Conservation (phyloP, 2,329 filamentous ascomycete species). For the Colletotrichum limetticola region DNA sequence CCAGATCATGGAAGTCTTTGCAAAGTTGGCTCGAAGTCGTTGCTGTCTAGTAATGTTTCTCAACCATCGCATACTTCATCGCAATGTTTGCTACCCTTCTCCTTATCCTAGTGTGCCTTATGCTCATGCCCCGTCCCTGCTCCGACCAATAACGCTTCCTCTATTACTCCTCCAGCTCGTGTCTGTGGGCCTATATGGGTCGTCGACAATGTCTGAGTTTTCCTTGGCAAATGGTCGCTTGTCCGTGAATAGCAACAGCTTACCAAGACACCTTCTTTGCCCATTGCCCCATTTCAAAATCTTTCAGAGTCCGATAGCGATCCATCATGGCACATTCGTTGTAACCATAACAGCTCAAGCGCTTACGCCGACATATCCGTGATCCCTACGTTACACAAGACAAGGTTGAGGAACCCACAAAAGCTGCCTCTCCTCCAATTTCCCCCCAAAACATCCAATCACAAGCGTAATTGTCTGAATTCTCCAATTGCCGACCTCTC, state of each 20-base stretch:
- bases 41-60: background rate
- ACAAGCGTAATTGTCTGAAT: background rate
- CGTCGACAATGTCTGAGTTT: background rate
- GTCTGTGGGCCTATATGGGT: constrained; percentile 3
- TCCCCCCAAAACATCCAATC: background rate
- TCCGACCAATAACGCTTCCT: constrained; percentile 1
- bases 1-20: background rate
- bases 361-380: background rate
- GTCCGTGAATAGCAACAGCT: background rate
- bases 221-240: no score
- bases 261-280: background rate
- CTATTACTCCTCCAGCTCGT: constrained; percentile 18
- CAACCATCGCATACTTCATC: background rate
- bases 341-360: background rate
- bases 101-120: background rate
- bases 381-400: no score
- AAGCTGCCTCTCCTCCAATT: background rate
- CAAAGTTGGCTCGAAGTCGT: background rate
- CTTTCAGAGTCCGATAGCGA: background rate
- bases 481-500: background rate
- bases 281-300: background rate
- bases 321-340: background rate
- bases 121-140: background rate
- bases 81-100: background rate
- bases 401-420: background rate